Percentiles rank a stretch among this genome's conserved stretches.
These are phyloP conservation scores for Pyropia yezoensis DNA, from an alignment of 23 red algal species.

Conservation along the genomic window DNA sequence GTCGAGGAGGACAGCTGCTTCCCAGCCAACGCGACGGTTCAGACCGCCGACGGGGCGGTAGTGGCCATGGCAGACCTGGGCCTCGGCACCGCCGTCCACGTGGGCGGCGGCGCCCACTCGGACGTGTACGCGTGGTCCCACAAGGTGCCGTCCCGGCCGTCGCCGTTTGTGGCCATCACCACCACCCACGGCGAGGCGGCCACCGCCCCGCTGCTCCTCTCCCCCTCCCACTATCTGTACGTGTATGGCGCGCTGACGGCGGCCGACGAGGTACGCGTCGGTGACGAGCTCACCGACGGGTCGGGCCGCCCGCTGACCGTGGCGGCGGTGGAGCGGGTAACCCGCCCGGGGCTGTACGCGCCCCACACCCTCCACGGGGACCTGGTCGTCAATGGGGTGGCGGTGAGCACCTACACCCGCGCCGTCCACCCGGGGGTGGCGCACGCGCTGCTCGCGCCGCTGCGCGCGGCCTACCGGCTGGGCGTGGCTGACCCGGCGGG, in stretches of 20 bases:
- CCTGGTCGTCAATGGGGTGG: constrained; percentile 39
- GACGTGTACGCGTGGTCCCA: constrained; percentile 66
- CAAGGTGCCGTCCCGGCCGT: constrained; percentile 4
- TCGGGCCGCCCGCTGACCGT: constrained; percentile 3
- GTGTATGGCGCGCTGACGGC: constrained; percentile 25
- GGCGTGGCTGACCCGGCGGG: constrained; percentile 1
- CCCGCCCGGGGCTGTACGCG: constrained; percentile 15
- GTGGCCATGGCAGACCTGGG: constrained; percentile 29
- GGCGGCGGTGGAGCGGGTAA: constrained; percentile 2
- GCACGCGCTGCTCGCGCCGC: not conserved
- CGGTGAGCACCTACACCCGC: constrained; percentile 42
- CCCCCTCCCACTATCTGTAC: constrained; percentile 42
- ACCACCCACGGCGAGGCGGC: no score
- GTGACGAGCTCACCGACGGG: constrained; percentile 4
- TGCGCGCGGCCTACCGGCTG: not conserved
- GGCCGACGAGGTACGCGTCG: constrained; percentile 4
- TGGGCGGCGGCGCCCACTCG: constrained; percentile 39
- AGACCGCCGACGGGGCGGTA: constrained; percentile 10
- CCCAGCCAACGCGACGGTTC: constrained; percentile 46
- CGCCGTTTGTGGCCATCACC: constrained; percentile 33
- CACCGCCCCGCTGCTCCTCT: constrained; percentile 1
- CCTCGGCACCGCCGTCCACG: constrained; percentile 15
- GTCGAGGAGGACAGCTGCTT: constrained; percentile 16
- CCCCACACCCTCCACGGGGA: constrained; percentile 46
- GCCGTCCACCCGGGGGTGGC: constrained; percentile 44